Evolutionary conservation across 345 rosid genomes (phyloP).

Genomic region (Hypericum androsaemum): DNA sequence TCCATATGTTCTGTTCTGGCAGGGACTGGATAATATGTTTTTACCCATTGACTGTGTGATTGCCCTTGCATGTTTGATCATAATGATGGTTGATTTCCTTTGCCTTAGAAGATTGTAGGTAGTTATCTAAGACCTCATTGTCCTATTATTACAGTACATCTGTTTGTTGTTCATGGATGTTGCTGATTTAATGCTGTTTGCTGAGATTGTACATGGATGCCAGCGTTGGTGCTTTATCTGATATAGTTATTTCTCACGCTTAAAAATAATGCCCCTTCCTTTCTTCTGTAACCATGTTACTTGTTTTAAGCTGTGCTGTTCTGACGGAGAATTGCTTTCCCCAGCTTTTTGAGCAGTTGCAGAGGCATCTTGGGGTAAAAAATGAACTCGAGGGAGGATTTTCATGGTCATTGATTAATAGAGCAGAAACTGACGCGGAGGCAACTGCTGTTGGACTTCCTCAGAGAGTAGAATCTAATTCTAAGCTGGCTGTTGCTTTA

Average conservation of each 20-base stretch:
- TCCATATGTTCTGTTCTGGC: no score
- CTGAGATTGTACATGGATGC: no score
- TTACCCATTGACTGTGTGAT: no score
- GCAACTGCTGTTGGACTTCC: slow-evolving; percentile 35
- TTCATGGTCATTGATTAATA: slow-evolving; percentile 70
- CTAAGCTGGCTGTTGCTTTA: slow-evolving; percentile 82
- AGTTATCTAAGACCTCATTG: no score
- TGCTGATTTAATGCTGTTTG: no score
- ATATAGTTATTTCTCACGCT: background rate
- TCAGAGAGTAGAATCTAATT: slow-evolving; percentile 61
- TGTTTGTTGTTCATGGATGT: no score
- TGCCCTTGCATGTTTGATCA: no score
- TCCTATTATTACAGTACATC: no score
- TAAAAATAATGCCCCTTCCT: background rate
- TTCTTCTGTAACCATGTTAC: background rate
- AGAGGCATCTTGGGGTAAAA: slow-evolving; percentile 67
- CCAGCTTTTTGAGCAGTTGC: slow-evolving; percentile 51
- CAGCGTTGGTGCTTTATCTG: no score
- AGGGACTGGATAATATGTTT: no score
- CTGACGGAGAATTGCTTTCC: slow-evolving; percentile 3
- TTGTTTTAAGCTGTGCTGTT: background rate
- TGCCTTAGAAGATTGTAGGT: no score
- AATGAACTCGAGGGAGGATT: slow-evolving; percentile 74
- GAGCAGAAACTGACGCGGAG: slow-evolving; percentile 46
- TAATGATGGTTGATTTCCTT: no score